These are phyloP conservation scores for Nannochloropsis gaditana DNA, from an alignment of 108 stramenopile genomes.

Conservation along the genomic window DNA sequence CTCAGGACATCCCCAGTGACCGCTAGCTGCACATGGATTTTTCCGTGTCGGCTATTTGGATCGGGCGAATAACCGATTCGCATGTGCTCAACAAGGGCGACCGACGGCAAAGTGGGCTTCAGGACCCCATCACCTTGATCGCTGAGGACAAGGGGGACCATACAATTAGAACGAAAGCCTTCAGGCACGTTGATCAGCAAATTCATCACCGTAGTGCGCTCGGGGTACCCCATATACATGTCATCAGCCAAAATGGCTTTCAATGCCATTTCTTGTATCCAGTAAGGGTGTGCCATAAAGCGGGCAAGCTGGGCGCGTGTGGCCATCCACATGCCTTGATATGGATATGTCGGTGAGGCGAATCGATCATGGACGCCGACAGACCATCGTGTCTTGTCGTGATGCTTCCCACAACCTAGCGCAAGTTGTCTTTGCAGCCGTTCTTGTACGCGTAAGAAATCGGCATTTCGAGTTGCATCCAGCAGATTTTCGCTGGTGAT, in stretches of 20 bases:
- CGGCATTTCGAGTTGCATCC: background rate
- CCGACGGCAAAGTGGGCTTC: background rate
- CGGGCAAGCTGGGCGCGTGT: background rate
- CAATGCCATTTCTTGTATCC: background rate
- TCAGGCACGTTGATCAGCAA: background rate
- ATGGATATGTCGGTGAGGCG: background rate
- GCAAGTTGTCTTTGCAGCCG: background rate
- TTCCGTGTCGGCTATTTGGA: background rate
- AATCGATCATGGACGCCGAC: background rate
- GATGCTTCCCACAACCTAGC: background rate
- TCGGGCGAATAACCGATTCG: background rate
- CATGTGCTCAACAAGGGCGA: background rate
- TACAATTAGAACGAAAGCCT: background rate
- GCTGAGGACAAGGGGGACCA: background rate
- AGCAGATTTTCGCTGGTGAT: background rate
- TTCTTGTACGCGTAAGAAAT: background rate
- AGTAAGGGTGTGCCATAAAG: background rate
- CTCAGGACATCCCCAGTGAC: background rate
- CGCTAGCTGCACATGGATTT: background rate
- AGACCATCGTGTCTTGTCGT: conserved; percentile 14
- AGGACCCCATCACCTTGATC: background rate
- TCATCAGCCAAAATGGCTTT: background rate
- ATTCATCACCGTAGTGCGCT: conserved; percentile 2
- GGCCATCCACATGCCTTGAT: conserved; percentile 2
- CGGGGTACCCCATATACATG: background rate